Evolutionary conservation across 2,329 filamentous ascomycete species (phyloP), one percentile per base, ranked within the genome.

Genomic region (Xylariaceae sp.): DNA sequence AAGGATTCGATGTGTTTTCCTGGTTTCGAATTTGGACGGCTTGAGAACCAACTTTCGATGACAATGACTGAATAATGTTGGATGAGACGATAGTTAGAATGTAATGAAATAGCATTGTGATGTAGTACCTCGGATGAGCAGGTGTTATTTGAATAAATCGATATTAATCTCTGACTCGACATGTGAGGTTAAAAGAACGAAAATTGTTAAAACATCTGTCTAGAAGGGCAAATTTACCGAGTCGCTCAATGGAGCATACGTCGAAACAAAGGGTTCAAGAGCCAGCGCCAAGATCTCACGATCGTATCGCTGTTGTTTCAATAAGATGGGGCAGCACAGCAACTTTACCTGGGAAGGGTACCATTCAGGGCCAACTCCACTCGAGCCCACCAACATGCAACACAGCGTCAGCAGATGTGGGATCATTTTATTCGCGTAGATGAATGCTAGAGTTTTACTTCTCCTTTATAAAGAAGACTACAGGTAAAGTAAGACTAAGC

Each of bases 311-410:
- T 46, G 39, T 24, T 51, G 63, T 63, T 60, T 62, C 58, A 60
- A 61, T 17, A 26, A 29, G 47, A 61, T 63, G 60, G 62, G 58
- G 55, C 61, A 6, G 33, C 21, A 58, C 39, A 53, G 58, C 29
- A 57, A 58, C 47, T 62, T 16, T 16, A 60, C 44, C 40, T 49
- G 60, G 43, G 23, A 33, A 36, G 53, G 48, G 36, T 37, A 41
- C 52, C 40, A 56, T 57, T 54, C 61, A 65, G 62, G 61, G 58
- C 46, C 31, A 55, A 50, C 56, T 50, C 51, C 56, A 50, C 47
- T 29, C n/a, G 23, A 58, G 49, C 36, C 58, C 61, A 64, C 61
- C 46, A 34, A 59, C 54, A 48, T 50, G 59, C 56, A 57, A 65
- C 61, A 52, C 49, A 16, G 55, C 43, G 21, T 54, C 50, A 41